These are phyloP conservation scores for Yarrowia keelungensis DNA, from an alignment of 805 yeast genomes.

Conservation along the genomic window DNA sequence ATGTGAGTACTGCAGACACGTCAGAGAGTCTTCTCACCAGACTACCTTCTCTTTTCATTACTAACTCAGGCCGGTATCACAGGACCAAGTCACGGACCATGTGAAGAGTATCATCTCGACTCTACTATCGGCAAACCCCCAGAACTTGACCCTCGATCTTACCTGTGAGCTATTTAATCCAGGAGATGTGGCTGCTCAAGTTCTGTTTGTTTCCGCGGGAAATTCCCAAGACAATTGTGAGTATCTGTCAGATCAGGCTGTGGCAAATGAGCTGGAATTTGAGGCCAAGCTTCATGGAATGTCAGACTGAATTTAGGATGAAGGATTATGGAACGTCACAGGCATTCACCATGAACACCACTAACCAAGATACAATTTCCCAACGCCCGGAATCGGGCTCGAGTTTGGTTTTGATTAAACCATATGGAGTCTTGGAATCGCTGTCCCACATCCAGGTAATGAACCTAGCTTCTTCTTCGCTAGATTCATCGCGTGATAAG, in stretches of 20 bases:
- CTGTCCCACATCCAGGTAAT: slow-evolving; percentile 33
- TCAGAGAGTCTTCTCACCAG: background rate
- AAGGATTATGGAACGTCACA: too few relatives aligned
- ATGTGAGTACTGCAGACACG: slow-evolving; percentile 13
- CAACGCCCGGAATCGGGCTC: slow-evolving; percentile 28
- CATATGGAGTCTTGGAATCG: slow-evolving; percentile 40
- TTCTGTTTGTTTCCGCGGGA: slow-evolving; percentile 17
- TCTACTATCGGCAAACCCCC: slow-evolving; percentile 18
- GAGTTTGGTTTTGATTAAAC: slow-evolving; percentile 36
- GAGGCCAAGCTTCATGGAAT: too few relatives aligned
- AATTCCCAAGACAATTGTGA: slow-evolving; percentile 27
- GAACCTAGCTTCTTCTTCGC: slow-evolving; percentile 33
- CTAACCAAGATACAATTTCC: slow-evolving; percentile 22
- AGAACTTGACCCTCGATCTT: slow-evolving; percentile 10
- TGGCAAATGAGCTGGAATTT: background rate
- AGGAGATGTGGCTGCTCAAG: slow-evolving; percentile 21
- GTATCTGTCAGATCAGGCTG: background rate
- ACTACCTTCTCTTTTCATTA: background rate
- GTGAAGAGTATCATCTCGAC: slow-evolving; percentile 28
- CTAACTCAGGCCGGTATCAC: slow-evolving; percentile 36
- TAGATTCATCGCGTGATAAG: slow-evolving; percentile 39
- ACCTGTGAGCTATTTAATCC: slow-evolving; percentile 19
- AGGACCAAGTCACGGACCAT: slow-evolving; percentile 28
- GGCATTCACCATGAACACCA: too few relatives aligned
- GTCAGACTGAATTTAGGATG: background rate